These are phyloP conservation scores for Scheffersomyces quercinus DNA, from an alignment of 1,139 yeast species.

Conservation along the genomic window DNA sequence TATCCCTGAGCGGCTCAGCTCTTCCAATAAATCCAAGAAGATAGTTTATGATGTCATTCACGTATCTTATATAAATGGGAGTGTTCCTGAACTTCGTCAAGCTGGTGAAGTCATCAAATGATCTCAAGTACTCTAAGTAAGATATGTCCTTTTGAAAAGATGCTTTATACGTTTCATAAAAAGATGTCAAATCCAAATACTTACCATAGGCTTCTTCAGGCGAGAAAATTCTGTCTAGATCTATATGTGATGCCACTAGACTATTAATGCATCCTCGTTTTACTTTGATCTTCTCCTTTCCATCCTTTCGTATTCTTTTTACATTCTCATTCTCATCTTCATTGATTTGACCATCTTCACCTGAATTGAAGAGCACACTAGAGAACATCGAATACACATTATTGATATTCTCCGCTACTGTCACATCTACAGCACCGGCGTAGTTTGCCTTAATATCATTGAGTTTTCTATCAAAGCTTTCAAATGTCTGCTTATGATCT, in stretches of 20 bases:
- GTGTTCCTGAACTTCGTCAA: conserved; percentile 34
- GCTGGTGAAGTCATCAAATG: conserved; percentile 42
- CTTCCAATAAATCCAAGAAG: conserved; percentile 45
- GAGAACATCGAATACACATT: conserved; percentile 40
- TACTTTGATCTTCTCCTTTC: conserved; percentile 25
- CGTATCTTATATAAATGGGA: conserved; percentile 33
- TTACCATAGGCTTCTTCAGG: conserved; percentile 67
- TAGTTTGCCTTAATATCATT: conserved; percentile 30
- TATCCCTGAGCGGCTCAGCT: conserved; percentile 52
- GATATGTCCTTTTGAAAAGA: conserved; percentile 28
- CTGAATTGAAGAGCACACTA: conserved; percentile 18
- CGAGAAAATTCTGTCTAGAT: conserved; percentile 50
- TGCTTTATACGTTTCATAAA: conserved; percentile 54
- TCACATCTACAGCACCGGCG: conserved; percentile 12
- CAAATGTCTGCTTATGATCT: conserved; percentile 32
- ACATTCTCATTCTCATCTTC: conserved; percentile 5
- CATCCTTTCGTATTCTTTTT: conserved; percentile 4
- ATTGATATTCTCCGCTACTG: conserved; percentile 31
- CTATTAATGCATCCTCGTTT: conserved; percentile 45
- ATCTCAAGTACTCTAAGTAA: conserved; percentile 53
- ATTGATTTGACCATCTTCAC: conserved; percentile 2
- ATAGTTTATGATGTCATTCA: conserved; percentile 42
- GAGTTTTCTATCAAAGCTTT: conserved; percentile 45
- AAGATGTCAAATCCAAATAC: conserved; percentile 54
- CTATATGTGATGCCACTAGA: conserved; percentile 49